A percentile compares a stretch with the other conserved stretches of the same genome.
Conservation (phyloP, 352 stramenopile genomes). For the Phytophthora pinifolia region DNA sequence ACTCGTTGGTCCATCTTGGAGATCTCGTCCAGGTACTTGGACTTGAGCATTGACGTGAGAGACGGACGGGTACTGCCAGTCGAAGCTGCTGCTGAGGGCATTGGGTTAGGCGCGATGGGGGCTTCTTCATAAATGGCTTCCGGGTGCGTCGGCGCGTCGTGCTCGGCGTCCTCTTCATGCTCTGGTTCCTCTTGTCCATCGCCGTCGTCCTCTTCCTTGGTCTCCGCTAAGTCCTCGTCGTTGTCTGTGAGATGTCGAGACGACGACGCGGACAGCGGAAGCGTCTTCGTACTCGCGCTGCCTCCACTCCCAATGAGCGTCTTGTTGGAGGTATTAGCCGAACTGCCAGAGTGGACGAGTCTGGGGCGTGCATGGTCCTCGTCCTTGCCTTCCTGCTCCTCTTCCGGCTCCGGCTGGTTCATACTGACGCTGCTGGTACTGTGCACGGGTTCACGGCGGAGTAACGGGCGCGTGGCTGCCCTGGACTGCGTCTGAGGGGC, state of each 20-base stretch:
- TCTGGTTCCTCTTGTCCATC: constrained; percentile 49
- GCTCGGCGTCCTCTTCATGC: constrained; percentile 30
- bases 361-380: constrained; percentile 30
- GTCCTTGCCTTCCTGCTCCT: constrained; percentile 30
- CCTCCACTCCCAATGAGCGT: constrained; percentile 46
- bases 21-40: constrained; percentile 59
- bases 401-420: constrained; percentile 14
- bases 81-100: constrained; percentile 5
- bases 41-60: constrained; percentile 60
- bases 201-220: constrained; percentile 36
- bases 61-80: constrained; percentile 32
- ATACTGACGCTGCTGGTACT: constrained; percentile 33
- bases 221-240: constrained; percentile 32
- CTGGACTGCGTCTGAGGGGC: constrained; percentile 19
- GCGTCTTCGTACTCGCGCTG: constrained; percentile 56
- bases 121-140: constrained; percentile 18
- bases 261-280: constrained; percentile 47
- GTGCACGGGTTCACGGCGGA: constrained; percentile 26
- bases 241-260: constrained; percentile 44
- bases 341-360: constrained; percentile 32
- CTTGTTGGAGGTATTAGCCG: constrained; percentile 49
- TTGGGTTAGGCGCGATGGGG: constrained; percentile 11
- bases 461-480: constrained; percentile 24
- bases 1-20: constrained; percentile 41
- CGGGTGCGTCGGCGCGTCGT: constrained; percentile 7